Evolutionary conservation across 1,284 basidiomycete species (phyloP).

Genomic region (Gomphus bonarii): DNA sequence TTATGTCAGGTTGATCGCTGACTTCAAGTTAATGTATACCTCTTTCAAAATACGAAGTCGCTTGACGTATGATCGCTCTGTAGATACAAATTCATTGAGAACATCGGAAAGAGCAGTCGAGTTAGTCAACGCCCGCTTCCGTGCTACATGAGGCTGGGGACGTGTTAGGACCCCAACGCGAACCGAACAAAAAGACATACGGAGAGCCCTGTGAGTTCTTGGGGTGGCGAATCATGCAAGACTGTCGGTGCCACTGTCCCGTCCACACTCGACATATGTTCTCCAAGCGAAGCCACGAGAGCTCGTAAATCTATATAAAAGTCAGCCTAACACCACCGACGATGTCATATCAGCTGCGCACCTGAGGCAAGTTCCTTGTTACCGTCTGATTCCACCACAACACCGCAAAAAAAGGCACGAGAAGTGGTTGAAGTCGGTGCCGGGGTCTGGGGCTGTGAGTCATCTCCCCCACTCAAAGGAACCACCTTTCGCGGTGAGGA

Average conservation of each 20-base stretch:
- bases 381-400: constrained; percentile 68
- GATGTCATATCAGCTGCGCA: constrained; percentile 20
- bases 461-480: constrained; percentile 57
- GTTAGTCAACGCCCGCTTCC: constrained; percentile 50
- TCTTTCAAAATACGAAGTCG: constrained; percentile 64
- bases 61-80: constrained; percentile 70
- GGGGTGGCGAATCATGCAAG: constrained; percentile 2
- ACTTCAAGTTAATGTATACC: constrained; percentile 10
- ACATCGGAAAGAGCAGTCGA: constrained; percentile 54
- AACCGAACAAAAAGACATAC: neutral
- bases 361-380: constrained; percentile 60
- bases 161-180: neutral
- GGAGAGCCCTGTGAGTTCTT: constrained; percentile 6
- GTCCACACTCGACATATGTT: constrained; percentile 18
- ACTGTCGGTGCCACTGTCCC: neutral
- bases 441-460: constrained; percentile 27
- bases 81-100: constrained; percentile 46
- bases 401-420: constrained; percentile 72
- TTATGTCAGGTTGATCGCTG: neutral
- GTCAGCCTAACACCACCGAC: constrained; percentile 1
- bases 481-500: constrained; percentile 62
- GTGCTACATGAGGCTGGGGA: constrained; percentile 17
- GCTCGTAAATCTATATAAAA: constrained; percentile 58
- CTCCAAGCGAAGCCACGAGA: constrained; percentile 64
- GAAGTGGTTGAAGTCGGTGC: constrained; percentile 34